Evolutionary conservation across 441 rosid species (phyloP).

Genomic region (Isatis lusitanica): DNA sequence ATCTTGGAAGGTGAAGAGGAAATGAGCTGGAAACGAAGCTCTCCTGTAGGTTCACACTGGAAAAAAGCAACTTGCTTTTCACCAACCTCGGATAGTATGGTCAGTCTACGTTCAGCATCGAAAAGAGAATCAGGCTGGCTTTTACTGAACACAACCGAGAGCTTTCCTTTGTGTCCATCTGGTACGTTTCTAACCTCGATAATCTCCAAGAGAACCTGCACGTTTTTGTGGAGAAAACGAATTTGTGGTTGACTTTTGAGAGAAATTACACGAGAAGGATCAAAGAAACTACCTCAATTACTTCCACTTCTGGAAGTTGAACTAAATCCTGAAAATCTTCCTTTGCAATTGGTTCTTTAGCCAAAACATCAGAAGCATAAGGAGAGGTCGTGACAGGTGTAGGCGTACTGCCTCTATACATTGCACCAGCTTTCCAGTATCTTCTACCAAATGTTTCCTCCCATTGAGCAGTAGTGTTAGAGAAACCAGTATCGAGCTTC

Average conservation of each 20-base stretch:
- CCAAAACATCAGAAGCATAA: slow-evolving; percentile 36
- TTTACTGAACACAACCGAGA: slow-evolving; percentile 59
- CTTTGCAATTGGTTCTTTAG: slow-evolving; percentile 32
- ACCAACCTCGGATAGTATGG: slow-evolving; percentile 57
- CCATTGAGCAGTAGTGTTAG: slow-evolving; percentile 76
- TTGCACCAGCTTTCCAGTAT: slow-evolving; percentile 93
- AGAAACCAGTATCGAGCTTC: slow-evolving; percentile 83
- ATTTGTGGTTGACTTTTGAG: background rate
- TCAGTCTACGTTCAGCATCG: slow-evolving; percentile 55
- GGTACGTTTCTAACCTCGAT: slow-evolving; percentile 67
- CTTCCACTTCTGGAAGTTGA: slow-evolving; percentile 46
- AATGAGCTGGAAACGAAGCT: slow-evolving; percentile 67
- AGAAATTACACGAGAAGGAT: background rate
- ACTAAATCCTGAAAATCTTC: slow-evolving; percentile 35
- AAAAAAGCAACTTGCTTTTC: slow-evolving; percentile 67
- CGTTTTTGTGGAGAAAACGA: background rate
- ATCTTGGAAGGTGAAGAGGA: slow-evolving; percentile 52
- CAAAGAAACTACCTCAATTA: slow-evolving; percentile 54
- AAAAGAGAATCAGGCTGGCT: slow-evolving; percentile 62
- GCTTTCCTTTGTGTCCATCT: slow-evolving; percentile 57
- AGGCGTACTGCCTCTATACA: slow-evolving; percentile 75
- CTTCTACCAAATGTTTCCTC: slow-evolving; percentile 77
- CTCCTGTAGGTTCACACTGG: slow-evolving; percentile 78
- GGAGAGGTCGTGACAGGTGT: slow-evolving; percentile 53
- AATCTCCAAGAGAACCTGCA: slow-evolving; percentile 76